phyloP scores from a whole-genome alignment of 805 yeast genomes.

The Allodekkera sacchari region DNA sequence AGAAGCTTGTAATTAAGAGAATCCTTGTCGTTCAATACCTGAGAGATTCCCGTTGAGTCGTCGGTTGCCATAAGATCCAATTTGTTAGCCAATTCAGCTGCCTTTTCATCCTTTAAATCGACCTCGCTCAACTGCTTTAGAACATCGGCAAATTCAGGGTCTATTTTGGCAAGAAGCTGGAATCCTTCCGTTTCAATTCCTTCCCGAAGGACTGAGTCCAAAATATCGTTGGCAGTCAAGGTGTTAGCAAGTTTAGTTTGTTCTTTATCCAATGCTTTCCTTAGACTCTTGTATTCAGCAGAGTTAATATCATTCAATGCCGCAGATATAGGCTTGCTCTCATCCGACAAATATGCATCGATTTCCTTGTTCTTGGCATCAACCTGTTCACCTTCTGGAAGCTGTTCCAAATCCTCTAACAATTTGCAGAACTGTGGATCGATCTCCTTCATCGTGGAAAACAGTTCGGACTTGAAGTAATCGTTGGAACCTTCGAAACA shows the following conservation, averaged over 20 bases:
- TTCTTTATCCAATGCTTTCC: conserved; percentile 12
- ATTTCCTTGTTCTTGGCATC: conserved; percentile 13
- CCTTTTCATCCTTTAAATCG: conserved; percentile 10
- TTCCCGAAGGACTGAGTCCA: conserved; percentile 14
- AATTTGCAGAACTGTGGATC: conserved; percentile 17
- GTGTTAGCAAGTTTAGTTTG: conserved; percentile 12
- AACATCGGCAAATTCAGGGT: conserved; percentile 13
- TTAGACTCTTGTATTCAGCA: conserved; percentile 9
- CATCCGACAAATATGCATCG: conserved; percentile 11
- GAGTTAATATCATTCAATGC: conserved; percentile 18
- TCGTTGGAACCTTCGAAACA: conserved; percentile 17
- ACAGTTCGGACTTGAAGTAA: conserved; percentile 12
- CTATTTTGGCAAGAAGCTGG: conserved; percentile 14
- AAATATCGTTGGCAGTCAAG: conserved; percentile 15
- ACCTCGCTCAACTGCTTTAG: conserved; percentile 6
- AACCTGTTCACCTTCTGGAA: conserved; percentile 16
- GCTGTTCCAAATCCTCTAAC: conserved; percentile 14
- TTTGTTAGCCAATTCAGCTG: conserved; percentile 10
- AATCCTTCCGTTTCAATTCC: conserved; percentile 20
- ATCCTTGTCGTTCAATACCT: conserved; percentile 16
- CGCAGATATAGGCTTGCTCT: conserved; percentile 11
- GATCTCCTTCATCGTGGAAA: conserved; percentile 12
- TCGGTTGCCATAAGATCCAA: conserved; percentile 14
- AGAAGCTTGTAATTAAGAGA: conserved; percentile 16
- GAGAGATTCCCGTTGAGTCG: conserved; percentile 12